Evolutionary conservation across 75 land plant genomes (phyloP), one percentile per base, ranked within the genome.

Genomic region (Pseudotsuga menziesii): DNA sequence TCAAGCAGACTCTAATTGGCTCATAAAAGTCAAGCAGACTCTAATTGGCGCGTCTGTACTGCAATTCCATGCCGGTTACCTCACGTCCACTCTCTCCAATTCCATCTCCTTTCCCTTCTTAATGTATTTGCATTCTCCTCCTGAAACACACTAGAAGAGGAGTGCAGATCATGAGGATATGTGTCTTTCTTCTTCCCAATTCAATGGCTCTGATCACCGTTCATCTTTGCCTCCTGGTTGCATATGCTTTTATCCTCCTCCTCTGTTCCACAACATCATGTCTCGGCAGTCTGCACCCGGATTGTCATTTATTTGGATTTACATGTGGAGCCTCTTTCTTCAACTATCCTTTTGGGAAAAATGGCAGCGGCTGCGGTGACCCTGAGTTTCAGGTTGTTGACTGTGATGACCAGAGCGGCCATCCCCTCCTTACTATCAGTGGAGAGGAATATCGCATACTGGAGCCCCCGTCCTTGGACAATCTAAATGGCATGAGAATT

Each of bases 351-450:
- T 41, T 69, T 41, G 72, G 54, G 0, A 22, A 69, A 29, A 29
- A n/a, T 2, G 11, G n/a, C 20, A 69, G 72, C 25, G 72, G 72
- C 0, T 69, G 72, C 54, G 54, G 72, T n/a, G 72, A 69, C 35
- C 72, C 72, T 3, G 3, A 12, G 25, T 22, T 69, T 69, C 54
- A 41, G 72, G 26, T 69, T 0, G 32, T 29, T 29, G 54, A n/a
- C 6, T 69, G 54, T 41, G 23, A n/a, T 41, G 4, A 3, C 1
- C 5, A 9, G 2, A 5, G 2, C 0, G 23, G 23, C n/a, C 20
- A 39, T 12, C 72, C 72, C 20, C 54, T n/a, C 0, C 48, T 69
- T 41, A 69, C 9, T 69, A 69, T 69, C 7, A 69, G 52, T 4
- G 25, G 25, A 36, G 4, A 36, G 0, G 48, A 69, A 11, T 69